Base-by-base conservation (phyloP, 352 stramenopile genomes). In the Pythium apleroticum region DNA sequence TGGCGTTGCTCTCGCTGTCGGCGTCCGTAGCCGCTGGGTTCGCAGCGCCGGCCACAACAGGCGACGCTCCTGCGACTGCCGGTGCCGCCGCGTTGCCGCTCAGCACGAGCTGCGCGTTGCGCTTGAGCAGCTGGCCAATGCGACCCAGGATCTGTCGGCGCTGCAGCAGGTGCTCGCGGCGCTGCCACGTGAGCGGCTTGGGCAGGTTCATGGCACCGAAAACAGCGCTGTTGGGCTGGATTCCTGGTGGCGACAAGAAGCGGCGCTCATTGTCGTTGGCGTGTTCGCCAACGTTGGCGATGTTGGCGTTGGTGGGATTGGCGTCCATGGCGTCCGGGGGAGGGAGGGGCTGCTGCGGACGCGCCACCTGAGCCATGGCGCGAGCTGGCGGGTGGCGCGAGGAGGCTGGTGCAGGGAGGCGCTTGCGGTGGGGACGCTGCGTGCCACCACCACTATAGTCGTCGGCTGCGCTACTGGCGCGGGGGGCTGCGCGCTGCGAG, bases 121-220 rank as follows among this genome's bases (percentile, higher is more conserved):
- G 79, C 41, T 70, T 68, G 33, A 95, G 71, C 24, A 95, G 60
- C 46, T 84, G 73, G 19, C 77, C 81, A 25, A 95, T 88, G 56
- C 74, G 75, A 28, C 74, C 78, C 48, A 95, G 74, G 61, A 95
- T 86, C 41, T 71, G 76, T 56, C 80, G 78, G 33, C 86, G 86
- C 57, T 91, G 82, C 54, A 73, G 64, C 72, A 84, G 52, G 72
- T 95, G 84, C 53, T 91, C 84, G 31, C 76, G 82, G 10, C 75
- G 77, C 72, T 95, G 86, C 86, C 86, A 95, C 25, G 86, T 92
- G 59, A 95, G 83, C 33, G 86, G 86, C 41, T 86, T 84, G 28
- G 86, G 86, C n/a, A 95, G 73, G 15, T 52, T 74, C 31, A 75
- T 75, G 52, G 79, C 76, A 22, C 75, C 71, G 69, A 95, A 95